phyloP scores from a whole-genome alignment of 345 rosid genomes.

The Aquilaria yunnanensis region DNA sequence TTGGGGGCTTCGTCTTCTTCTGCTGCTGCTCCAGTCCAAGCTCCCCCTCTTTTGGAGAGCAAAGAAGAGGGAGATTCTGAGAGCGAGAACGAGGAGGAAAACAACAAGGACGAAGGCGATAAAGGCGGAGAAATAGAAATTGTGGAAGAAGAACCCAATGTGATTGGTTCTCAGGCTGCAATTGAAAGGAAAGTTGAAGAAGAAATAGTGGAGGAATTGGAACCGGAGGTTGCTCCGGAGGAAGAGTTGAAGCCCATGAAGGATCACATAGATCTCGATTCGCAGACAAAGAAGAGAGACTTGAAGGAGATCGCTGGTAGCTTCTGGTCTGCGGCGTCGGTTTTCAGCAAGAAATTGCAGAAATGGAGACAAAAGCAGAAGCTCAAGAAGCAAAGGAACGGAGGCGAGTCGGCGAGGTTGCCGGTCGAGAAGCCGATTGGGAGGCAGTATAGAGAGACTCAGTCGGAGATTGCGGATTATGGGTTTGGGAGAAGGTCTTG shows the following conservation, averaged over 20 bases:
- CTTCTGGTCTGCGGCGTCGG: constrained; percentile 99
- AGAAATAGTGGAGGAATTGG: constrained; percentile 31
- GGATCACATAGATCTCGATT: constrained; percentile 89
- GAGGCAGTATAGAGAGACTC: constrained; percentile 86
- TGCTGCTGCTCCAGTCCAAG: constrained; percentile 22
- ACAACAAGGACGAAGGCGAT: constrained; percentile 18
- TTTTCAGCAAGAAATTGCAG: constrained; percentile 91
- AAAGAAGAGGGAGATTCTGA: constrained; percentile 47
- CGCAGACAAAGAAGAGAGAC: constrained; percentile 70
- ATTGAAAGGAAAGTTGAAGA: constrained; percentile 38
- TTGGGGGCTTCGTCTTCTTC: constrained; percentile 22
- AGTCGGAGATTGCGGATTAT: constrained; percentile 95
- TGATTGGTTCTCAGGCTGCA: constrained; percentile 28
- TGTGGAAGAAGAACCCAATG: constrained; percentile 36
- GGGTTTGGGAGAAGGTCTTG: constrained; percentile 97
- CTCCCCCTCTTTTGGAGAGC: constrained; percentile 22
- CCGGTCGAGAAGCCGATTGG: constrained; percentile 96
- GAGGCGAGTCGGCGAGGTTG: constrained; percentile 70
- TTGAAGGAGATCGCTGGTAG: constrained; percentile 73
- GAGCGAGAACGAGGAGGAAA: constrained; percentile 28
- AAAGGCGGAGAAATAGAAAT: constrained; percentile 32
- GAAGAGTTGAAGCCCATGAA: constrained; percentile 80
- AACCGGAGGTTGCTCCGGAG: constrained; percentile 23
- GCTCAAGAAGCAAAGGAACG: constrained; percentile 63
- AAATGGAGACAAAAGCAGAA: constrained; percentile 98